These are phyloP conservation scores for Trametes villosa DNA, from an alignment of 768 basidiomycete species.

Conservation along the genomic window DNA sequence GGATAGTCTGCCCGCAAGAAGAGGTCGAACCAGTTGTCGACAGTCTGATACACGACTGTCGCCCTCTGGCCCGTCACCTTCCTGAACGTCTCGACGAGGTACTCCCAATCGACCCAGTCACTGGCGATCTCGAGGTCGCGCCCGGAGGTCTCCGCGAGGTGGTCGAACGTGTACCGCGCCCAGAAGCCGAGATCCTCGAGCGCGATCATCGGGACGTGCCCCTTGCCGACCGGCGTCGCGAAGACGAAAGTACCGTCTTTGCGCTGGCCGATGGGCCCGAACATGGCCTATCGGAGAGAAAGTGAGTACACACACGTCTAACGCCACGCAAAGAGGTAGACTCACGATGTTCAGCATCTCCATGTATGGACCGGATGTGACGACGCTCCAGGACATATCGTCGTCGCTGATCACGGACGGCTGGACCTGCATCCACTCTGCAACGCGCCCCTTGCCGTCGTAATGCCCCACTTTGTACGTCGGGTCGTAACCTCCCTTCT, in stretches of 20 bases:
- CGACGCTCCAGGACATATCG: conserved; percentile 42
- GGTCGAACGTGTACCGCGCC: conserved; percentile 36
- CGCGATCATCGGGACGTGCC: conserved; percentile 35
- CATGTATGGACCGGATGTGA: conserved; percentile 34
- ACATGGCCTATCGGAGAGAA: conserved; percentile 9
- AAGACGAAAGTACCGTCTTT: conserved; percentile 38
- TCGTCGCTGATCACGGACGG: conserved; percentile 38
- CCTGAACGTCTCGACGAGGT: conserved; percentile 35
- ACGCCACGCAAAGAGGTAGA: background rate
- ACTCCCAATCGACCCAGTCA: conserved; percentile 30
- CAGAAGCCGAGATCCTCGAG: conserved; percentile 37
- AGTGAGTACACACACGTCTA: conserved; percentile 31
- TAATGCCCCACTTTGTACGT: conserved; percentile 43
- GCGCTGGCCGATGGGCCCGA: conserved; percentile 29
- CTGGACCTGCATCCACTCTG: conserved; percentile 43
- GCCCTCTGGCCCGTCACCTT: conserved; percentile 35
- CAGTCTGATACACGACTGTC: conserved; percentile 19
- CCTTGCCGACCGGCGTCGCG: conserved; percentile 31
- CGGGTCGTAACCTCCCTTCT: conserved; percentile 28
- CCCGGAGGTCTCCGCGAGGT: conserved; percentile 29
- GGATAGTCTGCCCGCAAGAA: conserved; percentile 26
- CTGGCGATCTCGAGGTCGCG: conserved; percentile 34
- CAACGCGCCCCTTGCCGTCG: conserved; percentile 45
- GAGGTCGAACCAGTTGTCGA: conserved; percentile 27
- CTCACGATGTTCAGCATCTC: conserved; percentile 23